Evolutionary conservation across 1,284 basidiomycete species (phyloP), one percentile per base, ranked within the genome.

Genomic region (Sparassis latifolia): DNA sequence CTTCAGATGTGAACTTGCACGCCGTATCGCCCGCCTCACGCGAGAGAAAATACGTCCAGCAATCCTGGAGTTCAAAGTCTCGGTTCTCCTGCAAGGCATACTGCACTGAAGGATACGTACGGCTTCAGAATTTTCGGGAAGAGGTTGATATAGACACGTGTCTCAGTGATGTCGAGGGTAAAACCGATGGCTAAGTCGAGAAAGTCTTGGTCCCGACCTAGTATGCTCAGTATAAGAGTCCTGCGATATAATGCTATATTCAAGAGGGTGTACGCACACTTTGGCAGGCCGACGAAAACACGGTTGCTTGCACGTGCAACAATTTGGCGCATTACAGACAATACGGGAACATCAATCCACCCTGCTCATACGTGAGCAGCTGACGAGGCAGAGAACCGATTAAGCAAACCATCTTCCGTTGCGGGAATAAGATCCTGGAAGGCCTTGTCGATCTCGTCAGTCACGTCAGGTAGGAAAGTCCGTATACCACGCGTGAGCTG

Each of bases 71-170:
- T 30, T 42, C 35, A 29, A 32, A 5, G 20, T 39, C 31, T 12
- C 35, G 42, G 30, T n/a, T 27, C 5, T 10, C 28, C 33, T 27
- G 28, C 33, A 12, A 20, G 32, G 2, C 35, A 27, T 3, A 12
- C 41, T 32, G 5, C 28, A 37, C 42, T 27, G 27, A 3, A 33
- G 12, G 20, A 12, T 5, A 60, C 69, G 49, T 49, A 78, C 75
- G 69, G 68, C 52, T 69, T 68, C 33, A 77, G 44, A 44, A 71
- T 59, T 4, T 50, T 46, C 1, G 76, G 76, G 48, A 73, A 67
- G 7, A 65, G 31, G 31, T 58, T 66, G 29, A 77, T 63, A 30
- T 69, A 54, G 20, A 54, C 52, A 0, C 65, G 65, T 6, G 59
- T 58, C 10, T 60, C 62, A 5, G 68, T 55, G 28, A 74, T 66